A percentile compares a stretch with the other conserved stretches of the same genome.
These are phyloP conservation scores for Lentinula detonsa DNA, from an alignment of 768 basidiomycete species.

Conservation along the genomic window DNA sequence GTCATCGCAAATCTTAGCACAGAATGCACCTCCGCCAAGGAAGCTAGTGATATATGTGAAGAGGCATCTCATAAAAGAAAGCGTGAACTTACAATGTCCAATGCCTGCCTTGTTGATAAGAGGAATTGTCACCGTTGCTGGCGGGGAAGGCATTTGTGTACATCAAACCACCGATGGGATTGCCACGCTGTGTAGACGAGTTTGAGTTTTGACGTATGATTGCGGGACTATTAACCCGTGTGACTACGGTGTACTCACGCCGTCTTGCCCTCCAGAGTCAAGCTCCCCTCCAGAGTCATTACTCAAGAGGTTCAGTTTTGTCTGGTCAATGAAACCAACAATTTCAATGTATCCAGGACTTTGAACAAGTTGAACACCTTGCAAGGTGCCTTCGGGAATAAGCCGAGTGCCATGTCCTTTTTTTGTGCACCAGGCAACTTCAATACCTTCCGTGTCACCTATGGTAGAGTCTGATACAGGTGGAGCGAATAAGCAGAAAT, in stretches of 20 bases:
- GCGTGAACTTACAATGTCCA: conserved; percentile 41
- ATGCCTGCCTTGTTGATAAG: conserved; percentile 36
- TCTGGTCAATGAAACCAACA: conserved; percentile 55
- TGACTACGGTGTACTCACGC: conserved; percentile 23
- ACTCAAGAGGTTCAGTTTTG: conserved; percentile 36
- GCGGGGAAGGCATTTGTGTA: conserved; percentile 39
- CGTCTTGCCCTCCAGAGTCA: conserved; percentile 60
- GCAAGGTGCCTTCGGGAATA: conserved; percentile 52
- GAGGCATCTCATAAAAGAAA: neutral
- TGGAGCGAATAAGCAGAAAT: conserved; percentile 59
- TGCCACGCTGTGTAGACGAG: conserved; percentile 37
- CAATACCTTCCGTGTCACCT: conserved; percentile 52
- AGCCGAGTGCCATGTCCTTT: conserved; percentile 55
- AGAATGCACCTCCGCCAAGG: conserved; percentile 43
- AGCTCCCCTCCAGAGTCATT: conserved; percentile 67
- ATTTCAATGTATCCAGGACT: conserved; percentile 51
- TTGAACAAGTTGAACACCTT: conserved; percentile 49
- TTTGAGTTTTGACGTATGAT: neutral
- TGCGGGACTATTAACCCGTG: neutral
- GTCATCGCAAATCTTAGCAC: conserved; percentile 52
- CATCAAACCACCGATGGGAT: conserved; percentile 48
- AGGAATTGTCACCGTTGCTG: conserved; percentile 26
- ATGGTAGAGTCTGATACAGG: conserved; percentile 40
- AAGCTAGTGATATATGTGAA: conserved; percentile 29
- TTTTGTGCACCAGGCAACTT: conserved; percentile 66